phyloP scores from a whole-genome alignment of 1,284 basidiomycete genomes.

The Mycena citricolor region DNA sequence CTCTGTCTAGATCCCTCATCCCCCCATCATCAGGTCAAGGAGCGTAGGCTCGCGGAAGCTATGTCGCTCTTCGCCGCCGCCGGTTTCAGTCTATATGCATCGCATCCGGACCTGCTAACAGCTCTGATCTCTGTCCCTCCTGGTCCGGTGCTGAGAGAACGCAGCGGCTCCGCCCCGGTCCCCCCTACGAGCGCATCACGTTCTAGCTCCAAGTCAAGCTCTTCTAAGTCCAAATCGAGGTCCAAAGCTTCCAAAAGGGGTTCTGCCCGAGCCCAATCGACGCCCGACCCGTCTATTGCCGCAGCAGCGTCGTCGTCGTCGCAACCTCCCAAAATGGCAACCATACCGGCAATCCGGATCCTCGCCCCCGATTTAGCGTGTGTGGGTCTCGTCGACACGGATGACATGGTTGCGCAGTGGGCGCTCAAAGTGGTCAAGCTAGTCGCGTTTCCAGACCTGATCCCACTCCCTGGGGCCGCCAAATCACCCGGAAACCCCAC shows the following conservation, averaged over 20 bases:
- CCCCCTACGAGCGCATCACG: conserved; percentile 33
- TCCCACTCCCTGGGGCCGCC: conserved; percentile 34
- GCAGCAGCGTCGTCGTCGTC: background rate
- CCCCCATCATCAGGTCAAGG: conserved; percentile 54
- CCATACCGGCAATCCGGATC: conserved; percentile 39
- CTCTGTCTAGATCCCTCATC: conserved; percentile 15
- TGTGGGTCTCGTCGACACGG: conserved; percentile 53
- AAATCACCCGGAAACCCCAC: background rate
- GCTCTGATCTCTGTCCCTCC: conserved; percentile 31
- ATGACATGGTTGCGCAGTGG: conserved; percentile 56
- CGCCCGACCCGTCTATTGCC: background rate
- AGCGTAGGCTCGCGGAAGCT: conserved; percentile 60
- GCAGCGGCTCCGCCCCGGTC: conserved; percentile 34
- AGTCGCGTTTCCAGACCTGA: conserved; percentile 70
- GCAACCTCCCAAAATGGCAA: background rate
- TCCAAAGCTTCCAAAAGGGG: conserved; percentile 2
- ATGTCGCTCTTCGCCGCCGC: conserved; percentile 57
- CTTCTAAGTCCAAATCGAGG: conserved; percentile 11
- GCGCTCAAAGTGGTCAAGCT: conserved; percentile 72
- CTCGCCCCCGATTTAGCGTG: conserved; percentile 55
- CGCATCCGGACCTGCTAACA: conserved; percentile 45
- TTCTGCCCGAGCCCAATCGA: background rate
- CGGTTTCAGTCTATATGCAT: conserved; percentile 70
- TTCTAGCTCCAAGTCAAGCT: conserved; percentile 13
- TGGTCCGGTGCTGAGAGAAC: conserved; percentile 5